Conservation (phyloP, 306 rosid species). For the Dryas alaskensis region DNA sequence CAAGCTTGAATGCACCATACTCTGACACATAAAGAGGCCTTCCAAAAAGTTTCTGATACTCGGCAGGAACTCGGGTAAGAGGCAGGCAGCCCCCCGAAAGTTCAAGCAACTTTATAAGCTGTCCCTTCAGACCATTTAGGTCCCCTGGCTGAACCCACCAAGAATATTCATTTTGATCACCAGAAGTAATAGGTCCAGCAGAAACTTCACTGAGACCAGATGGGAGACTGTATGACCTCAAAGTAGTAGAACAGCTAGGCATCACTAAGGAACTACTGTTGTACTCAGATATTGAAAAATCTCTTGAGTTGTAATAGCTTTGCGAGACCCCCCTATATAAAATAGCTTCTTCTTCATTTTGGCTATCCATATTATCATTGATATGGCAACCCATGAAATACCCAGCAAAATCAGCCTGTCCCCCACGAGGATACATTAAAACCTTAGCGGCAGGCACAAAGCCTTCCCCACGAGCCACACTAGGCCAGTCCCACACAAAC, state of each 20-base stretch:
- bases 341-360: constrained; percentile 82
- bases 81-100: constrained; percentile 78
- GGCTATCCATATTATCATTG: constrained; percentile 48
- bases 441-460: constrained; percentile 61
- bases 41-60: constrained; percentile 68
- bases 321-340: constrained; percentile 74
- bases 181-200: constrained; percentile 42
- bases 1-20: constrained; percentile 65
- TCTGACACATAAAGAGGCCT: constrained; percentile 72
- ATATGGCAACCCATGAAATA: constrained; percentile 65
- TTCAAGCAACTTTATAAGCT: constrained; percentile 70
- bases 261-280: constrained; percentile 38
- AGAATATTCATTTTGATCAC: constrained; percentile 52
- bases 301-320: constrained; percentile 61
- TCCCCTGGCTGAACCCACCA: constrained; percentile 86
- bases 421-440: constrained; percentile 51
- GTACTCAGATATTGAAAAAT: constrained; percentile 56
- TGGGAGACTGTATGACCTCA: constrained; percentile 78
- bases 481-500: constrained; percentile 98
- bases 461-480: constrained; percentile 94
- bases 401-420: constrained; percentile 53
- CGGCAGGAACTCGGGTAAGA: constrained; percentile 58
- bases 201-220: constrained; percentile 57
- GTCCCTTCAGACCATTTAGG: constrained; percentile 79
- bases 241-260: constrained; percentile 40